Evolutionary conservation across 2,329 filamentous ascomycete genomes (phyloP), one percentile per base, ranked within the genome.

Genomic region (Fusarium neocosmosporiellum): DNA sequence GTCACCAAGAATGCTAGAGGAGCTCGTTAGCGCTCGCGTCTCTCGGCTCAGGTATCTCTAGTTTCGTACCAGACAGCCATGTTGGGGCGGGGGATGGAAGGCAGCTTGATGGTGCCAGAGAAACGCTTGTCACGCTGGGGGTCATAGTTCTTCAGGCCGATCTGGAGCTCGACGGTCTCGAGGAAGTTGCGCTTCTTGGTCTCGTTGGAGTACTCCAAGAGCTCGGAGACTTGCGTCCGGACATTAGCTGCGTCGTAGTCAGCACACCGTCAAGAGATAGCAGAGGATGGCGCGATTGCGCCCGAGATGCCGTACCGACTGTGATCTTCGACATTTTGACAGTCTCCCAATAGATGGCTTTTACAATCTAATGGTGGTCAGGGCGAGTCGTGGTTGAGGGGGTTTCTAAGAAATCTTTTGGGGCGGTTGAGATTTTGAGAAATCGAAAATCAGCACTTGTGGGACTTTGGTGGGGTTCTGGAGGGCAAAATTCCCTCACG

Each of bases 101-200:
- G 95, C 82, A 98, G 93, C 89, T 93, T 95, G 90, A 99, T 94
- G 86, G 96, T 98, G 87, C 96, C 96, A 67, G 94, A 97, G 96
- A 99, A 99, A 98, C 96, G 96, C 96, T 99, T 99, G 90, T 99
- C 96, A 94, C 96, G 96, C 93, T 98, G 90, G 84, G 96, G 96
- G 86, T 99, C 94, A 89, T 98, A 98, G 93, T 97, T 97, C 93
- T 97, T 97, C 85, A 97, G 92, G 86, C 94, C 94, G 89, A 97
- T 96, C 86, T 94, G 91, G 80, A 93, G 92, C 86, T 95, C 93
- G 85, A 98, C 94, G 84, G 94, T 96, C 90, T 96, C 94, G 85
- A 97, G 90, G 89, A 98, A 98, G 91, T 98, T 98, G 81, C 95
- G 90, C 93, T 98, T 98, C 93, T 98, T 98, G 86, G 93, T 94